A percentile compares a stretch with the other conserved stretches of the same genome.
Conservation (phyloP, 495 filamentous ascomycete species). For the Glonium stellatum region DNA sequence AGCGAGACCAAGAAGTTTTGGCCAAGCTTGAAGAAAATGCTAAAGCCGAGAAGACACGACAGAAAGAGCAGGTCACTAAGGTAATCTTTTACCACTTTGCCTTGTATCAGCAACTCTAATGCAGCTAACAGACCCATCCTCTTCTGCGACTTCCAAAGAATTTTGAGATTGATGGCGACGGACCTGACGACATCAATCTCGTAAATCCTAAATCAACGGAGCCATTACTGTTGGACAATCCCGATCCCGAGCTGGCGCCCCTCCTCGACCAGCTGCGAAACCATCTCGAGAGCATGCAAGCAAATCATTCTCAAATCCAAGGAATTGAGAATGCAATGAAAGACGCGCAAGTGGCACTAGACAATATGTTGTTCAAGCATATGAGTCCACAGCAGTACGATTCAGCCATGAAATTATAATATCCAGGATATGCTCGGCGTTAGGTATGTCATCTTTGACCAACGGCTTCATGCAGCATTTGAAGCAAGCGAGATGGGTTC, state of each 20-base stretch:
- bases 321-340: conserved; percentile 48
- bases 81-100: conserved; percentile 26
- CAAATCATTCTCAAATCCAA: conserved; percentile 46
- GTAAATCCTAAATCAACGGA: conserved; percentile 2
- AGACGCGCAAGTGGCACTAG: conserved; percentile 46
- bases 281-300: conserved; percentile 53
- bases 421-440: conserved; percentile 18
- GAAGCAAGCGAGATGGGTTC: background rate
- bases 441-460: conserved; percentile 1
- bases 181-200: conserved; percentile 27
- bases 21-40: conserved; percentile 50
- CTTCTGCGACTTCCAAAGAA: conserved; percentile 13
- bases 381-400: conserved; percentile 22
- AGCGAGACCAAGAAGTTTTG: conserved; percentile 43
- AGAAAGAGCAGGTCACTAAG: conserved; percentile 44
- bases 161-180: conserved; percentile 18
- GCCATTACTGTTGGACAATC: conserved; percentile 16
- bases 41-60: conserved; percentile 42
- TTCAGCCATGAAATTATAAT: conserved; percentile 16
- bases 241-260: conserved; percentile 32
- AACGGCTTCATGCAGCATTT: background rate
- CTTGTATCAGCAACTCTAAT: background rate
- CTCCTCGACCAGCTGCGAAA: conserved; percentile 44
- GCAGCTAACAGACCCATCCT: conserved; percentile 26
- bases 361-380: conserved; percentile 29